Evolutionary conservation across 257 asterid genomes (phyloP).

Genomic region (Capsicum baccatum): DNA sequence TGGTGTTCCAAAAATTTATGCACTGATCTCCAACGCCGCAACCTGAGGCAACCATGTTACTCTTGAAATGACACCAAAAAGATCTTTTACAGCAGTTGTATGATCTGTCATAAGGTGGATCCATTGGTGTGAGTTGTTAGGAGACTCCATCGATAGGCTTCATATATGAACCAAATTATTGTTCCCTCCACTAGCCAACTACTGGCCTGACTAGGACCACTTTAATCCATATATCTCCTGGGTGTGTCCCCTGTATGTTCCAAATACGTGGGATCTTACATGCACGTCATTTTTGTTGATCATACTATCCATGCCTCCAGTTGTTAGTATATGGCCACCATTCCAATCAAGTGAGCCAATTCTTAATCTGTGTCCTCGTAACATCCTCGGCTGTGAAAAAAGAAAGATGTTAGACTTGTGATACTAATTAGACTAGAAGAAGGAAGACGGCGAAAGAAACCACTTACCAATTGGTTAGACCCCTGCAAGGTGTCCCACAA

Average conservation of each 20-base stretch:
- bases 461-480: conserved; percentile 64
- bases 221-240: conserved; percentile 95
- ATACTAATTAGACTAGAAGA: neutral
- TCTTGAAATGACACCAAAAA: conserved; percentile 95
- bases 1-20: conserved; percentile 92
- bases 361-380: conserved; percentile 69
- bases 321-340: conserved; percentile 68
- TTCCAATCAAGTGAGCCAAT: conserved; percentile 92
- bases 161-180: conserved; percentile 92
- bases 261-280: conserved; percentile 65
- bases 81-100: conserved; percentile 89
- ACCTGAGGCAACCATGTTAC: conserved; percentile 79
- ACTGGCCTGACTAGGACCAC: conserved; percentile 94
- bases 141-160: conserved; percentile 74
- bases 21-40: conserved; percentile 83
- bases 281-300: conserved; percentile 83
- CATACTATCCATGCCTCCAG: conserved; percentile 94
- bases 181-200: conserved; percentile 91
- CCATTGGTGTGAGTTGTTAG: conserved; percentile 59
- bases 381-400: conserved; percentile 68
- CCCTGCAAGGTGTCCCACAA: conserved; percentile 73
- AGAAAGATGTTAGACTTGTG: conserved; percentile 20
- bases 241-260: conserved; percentile 77
- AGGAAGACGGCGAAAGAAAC: neutral
- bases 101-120: conserved; percentile 90